A percentile compares a stretch with the other conserved stretches of the same genome.
Conservation (phyloP, 371 early-diverging fungal species). For the Apophysomyces variabilis region DNA sequence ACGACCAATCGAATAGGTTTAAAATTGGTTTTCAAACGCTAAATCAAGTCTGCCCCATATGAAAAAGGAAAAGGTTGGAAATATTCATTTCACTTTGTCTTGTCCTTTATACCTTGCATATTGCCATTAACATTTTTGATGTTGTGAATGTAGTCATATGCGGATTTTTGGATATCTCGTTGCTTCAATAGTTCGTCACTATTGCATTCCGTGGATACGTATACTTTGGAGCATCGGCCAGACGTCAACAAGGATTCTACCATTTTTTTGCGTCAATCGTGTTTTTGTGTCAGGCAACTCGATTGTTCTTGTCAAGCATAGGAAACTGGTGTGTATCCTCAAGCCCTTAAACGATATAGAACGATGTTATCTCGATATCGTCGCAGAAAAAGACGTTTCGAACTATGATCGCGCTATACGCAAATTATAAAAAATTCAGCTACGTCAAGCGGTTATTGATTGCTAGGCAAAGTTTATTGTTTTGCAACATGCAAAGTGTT, state of each 20-base stretch:
- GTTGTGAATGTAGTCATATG: not conserved
- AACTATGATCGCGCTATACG: no score
- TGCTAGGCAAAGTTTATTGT: no score
- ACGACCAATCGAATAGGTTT: conserved; percentile 12
- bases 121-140: conserved; percentile 1
- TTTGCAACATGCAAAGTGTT: no score
- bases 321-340: not conserved
- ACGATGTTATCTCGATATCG: not conserved
- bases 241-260: conserved; percentile 1
- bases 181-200: conserved; percentile 1
- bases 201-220: conserved; percentile 4
- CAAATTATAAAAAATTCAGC: no score
- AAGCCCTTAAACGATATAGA: not conserved
- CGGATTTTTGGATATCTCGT: conserved; percentile 4
- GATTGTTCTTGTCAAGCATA: not conserved
- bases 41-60: conserved; percentile 3
- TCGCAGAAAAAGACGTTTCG: not conserved
- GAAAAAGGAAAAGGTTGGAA: conserved; percentile 1
- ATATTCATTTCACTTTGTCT: conserved; percentile 4
- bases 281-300: conserved; percentile 2
- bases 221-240: conserved; percentile 6
- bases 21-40: conserved; percentile 4
- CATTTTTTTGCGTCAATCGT: conserved; percentile 6
- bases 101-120: conserved; percentile 5
- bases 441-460: no score